Base-by-base conservation (phyloP, 495 filamentous ascomycete genomes). In the Penicillium lividum region DNA sequence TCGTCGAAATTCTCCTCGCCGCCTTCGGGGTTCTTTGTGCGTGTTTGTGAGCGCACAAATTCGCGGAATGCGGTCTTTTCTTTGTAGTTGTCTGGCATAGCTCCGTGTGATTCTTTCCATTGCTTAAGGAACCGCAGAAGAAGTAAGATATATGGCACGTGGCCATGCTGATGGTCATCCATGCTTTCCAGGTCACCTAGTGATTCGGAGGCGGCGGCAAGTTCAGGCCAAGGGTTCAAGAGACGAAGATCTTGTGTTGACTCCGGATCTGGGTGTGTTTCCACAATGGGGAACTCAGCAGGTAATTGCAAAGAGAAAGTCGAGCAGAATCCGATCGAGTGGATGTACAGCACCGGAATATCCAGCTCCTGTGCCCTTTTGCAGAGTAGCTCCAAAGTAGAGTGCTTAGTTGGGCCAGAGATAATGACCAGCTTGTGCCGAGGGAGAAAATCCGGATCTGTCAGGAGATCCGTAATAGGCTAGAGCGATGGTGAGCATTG, bases 1-100 rank as follows among this genome's bases (percentile, higher is more conserved):
- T 99, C 94, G 40, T 97, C 92, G 69, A 89, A 99, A 70, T 99
- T 99, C 78, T 98, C 94, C 70, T 98, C 94, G 59, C 89, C 90
- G 34, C 91, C 93, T 75, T 97, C 93, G 31, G 92, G 70, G 61
- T 85, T 93, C 63, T 87, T 75, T 42, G 79, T 89, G 63, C 94
- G 82, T 55, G 88, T 83, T 11, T 84, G 83, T 7, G 76, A 75
- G 53, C 81, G 74, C 0, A 97, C 85, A 11, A 90, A 69, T 11
- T 84, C 80, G 43, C 86, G 80, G 70, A 98, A 96, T 49, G 85
- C 89, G 5, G 78, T 87, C 73, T 98, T 99, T 56, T 99, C 91
- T 58, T 88, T 87, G 77, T 93, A 97, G 40, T 78, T 87, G 9
- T 72, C 69, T 22, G 95, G 94, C 16, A 80, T 73, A 45, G 82